Evolutionary conservation across 208 protist species (phyloP), one percentile per base, ranked within the genome.

Genomic region (Wallacemonas collosoma): DNA sequence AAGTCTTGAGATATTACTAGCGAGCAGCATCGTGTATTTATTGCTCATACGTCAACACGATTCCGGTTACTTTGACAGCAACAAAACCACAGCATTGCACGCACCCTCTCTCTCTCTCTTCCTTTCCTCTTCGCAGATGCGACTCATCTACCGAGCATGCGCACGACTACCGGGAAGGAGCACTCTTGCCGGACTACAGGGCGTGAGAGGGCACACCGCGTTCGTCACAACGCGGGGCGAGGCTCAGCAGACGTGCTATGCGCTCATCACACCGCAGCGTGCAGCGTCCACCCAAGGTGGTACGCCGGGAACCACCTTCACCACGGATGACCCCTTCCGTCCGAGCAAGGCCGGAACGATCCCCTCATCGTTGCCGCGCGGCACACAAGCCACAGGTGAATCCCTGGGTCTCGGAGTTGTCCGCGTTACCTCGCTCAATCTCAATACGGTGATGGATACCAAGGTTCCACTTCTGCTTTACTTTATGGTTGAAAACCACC

Each of bases 391-490:
- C 4, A 3, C 26, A 4, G 47, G 38, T 15, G 60, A 44, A 3
- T 38, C 6, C 8, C 15, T 65, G 60, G 60, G 60, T 8, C 68
- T 88, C 9, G 91, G 91, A 39, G 89, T 96, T 14, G 79, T 93
- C n/a, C 55, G 87, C 15, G 48, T 96, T 14, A 84, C 73, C 2
- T 82, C 87, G 15, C 76, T 76, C 50, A 96, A 92, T 75, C 87
- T 96, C 38, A 89, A 81, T 17, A 69, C 78, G 1, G 81, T 93
- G 54, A 89, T 96, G 82, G 77, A 89, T 5, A 85, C 87, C 3
- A 88, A 87, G 51, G 86, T 94, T 35, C 91, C 91, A 7, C 60
- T 94, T 35, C 87, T 96, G 53, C 78, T 96, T 1, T 94, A 93
- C 68, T 96, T 96, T 75, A 88, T 84, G 70, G 86, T 94, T 36